These are phyloP conservation scores for Dimargaris cristalligena DNA, from an alignment of 192 early-diverging fungal genomes.

Conservation along the genomic window DNA sequence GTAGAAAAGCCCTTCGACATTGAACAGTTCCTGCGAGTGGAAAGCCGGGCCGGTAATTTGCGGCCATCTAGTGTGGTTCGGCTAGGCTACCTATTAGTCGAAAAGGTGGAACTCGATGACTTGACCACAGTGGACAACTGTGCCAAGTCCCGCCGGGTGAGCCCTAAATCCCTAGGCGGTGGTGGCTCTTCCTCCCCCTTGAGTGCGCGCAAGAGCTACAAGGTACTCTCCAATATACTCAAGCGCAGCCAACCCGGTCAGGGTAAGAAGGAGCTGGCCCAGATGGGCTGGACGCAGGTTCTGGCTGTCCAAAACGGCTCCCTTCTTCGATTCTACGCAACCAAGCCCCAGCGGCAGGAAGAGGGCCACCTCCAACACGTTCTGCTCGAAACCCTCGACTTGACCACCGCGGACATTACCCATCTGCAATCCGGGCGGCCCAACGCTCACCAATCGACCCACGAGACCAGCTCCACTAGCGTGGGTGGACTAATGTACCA, in stretches of 20 bases:
- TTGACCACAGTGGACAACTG: background rate
- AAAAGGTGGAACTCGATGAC: background rate
- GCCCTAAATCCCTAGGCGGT: too few relatives aligned
- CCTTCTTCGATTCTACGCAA: background rate
- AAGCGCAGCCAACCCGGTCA: background rate
- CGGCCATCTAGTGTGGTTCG: conserved; percentile 9
- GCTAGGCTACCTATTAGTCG: conserved; percentile 6
- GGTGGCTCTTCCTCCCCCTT: background rate
- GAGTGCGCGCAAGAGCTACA: background rate
- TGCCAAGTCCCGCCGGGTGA: background rate
- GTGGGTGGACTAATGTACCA: conserved; percentile 1
- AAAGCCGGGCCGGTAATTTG: background rate
- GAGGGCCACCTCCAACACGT: background rate
- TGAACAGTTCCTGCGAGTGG: conserved; percentile 7
- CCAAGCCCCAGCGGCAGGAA: background rate
- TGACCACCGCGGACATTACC: background rate
- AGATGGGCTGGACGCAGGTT: conserved; percentile 10
- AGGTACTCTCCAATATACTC: background rate
- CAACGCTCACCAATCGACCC: background rate
- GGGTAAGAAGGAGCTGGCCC: background rate
- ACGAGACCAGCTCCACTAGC: background rate
- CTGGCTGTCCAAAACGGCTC: conserved; percentile 9
- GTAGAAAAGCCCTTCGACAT: conserved; percentile 11
- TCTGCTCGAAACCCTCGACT: background rate
- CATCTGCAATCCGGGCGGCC: too few relatives aligned